These are phyloP conservation scores for Pseudohalonectria lignicola DNA, from an alignment of 2,329 filamentous ascomycete genomes.

Conservation along the genomic window DNA sequence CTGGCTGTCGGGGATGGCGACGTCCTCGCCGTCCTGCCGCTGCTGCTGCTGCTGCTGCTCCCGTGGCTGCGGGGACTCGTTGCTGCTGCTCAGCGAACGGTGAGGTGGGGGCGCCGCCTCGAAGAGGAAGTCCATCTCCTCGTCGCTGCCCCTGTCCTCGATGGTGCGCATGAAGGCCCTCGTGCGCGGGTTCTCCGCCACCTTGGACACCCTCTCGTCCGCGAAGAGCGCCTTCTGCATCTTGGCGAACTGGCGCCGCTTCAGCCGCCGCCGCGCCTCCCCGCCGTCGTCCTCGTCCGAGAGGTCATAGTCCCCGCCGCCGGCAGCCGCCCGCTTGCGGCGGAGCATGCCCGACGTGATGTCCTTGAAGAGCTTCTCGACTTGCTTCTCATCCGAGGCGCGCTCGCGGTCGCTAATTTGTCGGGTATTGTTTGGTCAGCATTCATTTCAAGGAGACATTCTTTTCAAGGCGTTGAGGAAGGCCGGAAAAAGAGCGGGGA, in stretches of 20 bases:
- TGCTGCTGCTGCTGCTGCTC: constrained; percentile 8
- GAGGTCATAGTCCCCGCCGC: constrained; percentile 70
- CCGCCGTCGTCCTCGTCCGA: constrained; percentile 87
- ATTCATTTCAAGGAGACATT: no score
- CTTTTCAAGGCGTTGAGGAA: no score
- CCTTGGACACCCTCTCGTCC: constrained; percentile 83
- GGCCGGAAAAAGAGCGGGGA: no score
- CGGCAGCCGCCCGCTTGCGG: constrained; percentile 69
- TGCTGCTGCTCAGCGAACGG: not conserved
- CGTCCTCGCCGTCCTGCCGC: constrained; percentile 15
- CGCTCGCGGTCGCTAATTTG: constrained; percentile 65
- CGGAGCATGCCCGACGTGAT: constrained; percentile 82
- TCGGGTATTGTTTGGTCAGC: constrained; percentile 4
- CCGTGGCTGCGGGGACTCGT: not conserved
- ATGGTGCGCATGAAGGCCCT: constrained; percentile 84
- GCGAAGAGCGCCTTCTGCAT: constrained; percentile 82
- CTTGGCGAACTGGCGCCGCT: constrained; percentile 78
- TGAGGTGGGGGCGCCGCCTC: no score
- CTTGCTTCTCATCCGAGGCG: constrained; percentile 70
- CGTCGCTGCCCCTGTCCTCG: constrained; percentile 67
- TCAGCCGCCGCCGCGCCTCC: constrained; percentile 66
- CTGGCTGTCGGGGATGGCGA: constrained; percentile 37
- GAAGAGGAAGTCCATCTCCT: constrained; percentile 51
- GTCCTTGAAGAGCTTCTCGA: constrained; percentile 86
- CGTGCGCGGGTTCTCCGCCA: constrained; percentile 81